phyloP scores from a whole-genome alignment of 768 basidiomycete species.

The Lentinula lateritia region DNA sequence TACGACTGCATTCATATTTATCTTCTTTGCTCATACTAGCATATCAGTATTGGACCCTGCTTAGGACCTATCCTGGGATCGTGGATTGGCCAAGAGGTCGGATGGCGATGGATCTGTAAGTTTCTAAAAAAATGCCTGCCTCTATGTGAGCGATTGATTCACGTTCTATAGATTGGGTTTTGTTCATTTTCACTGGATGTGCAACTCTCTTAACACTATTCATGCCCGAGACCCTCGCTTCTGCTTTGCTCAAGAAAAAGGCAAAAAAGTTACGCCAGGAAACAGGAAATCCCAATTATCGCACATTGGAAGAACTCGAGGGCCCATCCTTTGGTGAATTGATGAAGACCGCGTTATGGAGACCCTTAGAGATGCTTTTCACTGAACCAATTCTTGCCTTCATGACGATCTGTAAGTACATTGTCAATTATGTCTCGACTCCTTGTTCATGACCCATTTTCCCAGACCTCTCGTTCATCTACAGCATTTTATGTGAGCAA shows the following conservation, averaged over 20 bases:
- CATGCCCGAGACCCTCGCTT: slow-evolving; percentile 49
- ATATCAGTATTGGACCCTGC: slow-evolving; percentile 34
- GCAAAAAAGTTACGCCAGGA: slow-evolving; percentile 34
- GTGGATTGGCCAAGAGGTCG: slow-evolving; percentile 38
- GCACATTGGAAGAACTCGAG: slow-evolving; percentile 34
- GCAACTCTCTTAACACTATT: slow-evolving; percentile 32
- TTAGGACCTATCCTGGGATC: slow-evolving; percentile 47
- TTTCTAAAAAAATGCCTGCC: background rate
- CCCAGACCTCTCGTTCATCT: slow-evolving; percentile 38
- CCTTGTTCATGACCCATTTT: background rate
- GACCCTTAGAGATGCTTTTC: slow-evolving; percentile 37
- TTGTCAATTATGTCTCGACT: background rate
- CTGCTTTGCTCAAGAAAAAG: slow-evolving; percentile 37
- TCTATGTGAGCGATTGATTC: background rate
- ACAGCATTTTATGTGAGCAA: slow-evolving; percentile 30
- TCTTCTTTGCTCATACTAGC: background rate
- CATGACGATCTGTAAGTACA: slow-evolving; percentile 32
- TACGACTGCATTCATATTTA: background rate
- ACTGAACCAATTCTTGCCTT: slow-evolving; percentile 40
- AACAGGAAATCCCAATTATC: slow-evolving; percentile 28
- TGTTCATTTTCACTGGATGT: slow-evolving; percentile 35
- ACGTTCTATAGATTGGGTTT: slow-evolving; percentile 31
- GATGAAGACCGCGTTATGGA: slow-evolving; percentile 29
- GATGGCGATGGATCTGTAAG: slow-evolving; percentile 42
- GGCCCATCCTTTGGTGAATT: slow-evolving; percentile 24